Base-by-base conservation (phyloP, 75 land plant species). In the Selaginella moellendorffii region DNA sequence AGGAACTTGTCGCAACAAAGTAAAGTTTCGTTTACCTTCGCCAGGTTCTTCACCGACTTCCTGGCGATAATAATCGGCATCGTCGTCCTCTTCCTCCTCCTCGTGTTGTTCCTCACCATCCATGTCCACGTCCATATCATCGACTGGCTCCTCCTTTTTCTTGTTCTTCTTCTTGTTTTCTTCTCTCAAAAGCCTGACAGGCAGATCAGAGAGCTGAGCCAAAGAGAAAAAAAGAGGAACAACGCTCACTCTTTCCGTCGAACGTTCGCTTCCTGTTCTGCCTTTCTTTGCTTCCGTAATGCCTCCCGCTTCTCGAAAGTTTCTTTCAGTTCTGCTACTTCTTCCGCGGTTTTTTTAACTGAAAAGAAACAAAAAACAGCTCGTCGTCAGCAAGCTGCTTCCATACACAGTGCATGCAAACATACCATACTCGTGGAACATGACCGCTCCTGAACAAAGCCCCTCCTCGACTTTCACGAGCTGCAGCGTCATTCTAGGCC, bases 401-500 rank as follows among this genome's bases (percentile, higher is more conserved):
- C n/a, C n/a, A n/a, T n/a, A n/a, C n/a, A n/a, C n/a, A n/a, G n/a
- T n/a, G n/a, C n/a, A n/a, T n/a, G n/a, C n/a, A n/a, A n/a, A n/a
- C n/a, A n/a, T 77, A 89, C 96, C 88, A 72, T 59, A 84, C 80
- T 84, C 96, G 62, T 69, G 83, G 72, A 95, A 89, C 65, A 95
- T 90, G 54, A 95, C 67, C 71, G 63, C 82, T 46, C 99, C 99
- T 65, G 87, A 73, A 54, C 99, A 89, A 65, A 95, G 77, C 24
- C 99, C 99, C 67, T 86, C 97, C 68, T 95, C 97, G 61, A 95
- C 73, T 72, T 86, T 95, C 24, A 82, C 81, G 58, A 90, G 83
- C 29, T 85, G 83, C 65, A 95, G 78, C 12, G 96, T 95, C 97
- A 95, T 74, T 61, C 99, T 80, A 0, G 87, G 87, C 20, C 99